Evolutionary conservation across 2,329 filamentous ascomycete species (phyloP), one percentile per base, ranked within the genome.

Genomic region (Colletotrichum incanum): DNA sequence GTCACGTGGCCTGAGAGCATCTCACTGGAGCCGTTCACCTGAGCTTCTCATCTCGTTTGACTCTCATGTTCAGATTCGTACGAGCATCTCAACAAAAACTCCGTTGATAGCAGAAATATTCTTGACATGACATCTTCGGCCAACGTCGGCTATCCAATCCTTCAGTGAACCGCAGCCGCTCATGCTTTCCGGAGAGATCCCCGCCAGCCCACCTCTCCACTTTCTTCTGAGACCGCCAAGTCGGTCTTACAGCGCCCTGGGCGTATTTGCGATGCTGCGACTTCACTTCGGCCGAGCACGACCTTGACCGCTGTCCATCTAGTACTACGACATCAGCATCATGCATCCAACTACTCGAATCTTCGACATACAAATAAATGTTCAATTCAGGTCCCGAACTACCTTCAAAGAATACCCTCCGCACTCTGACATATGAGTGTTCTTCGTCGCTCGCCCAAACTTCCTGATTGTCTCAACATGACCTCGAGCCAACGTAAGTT

Each of bases 171-270:
- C 16, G 18, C 37, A 34, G 14, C 63, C 47, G 63, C 63, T 31
- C 39, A 26, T 54, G 41, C 49, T 26, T 34, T 18, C 67, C 23
- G 54, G n/a, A 66, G 20, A 31, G 16, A 45, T 60, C 61, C 62
- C 67, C 39, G 67, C 62, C 67, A 66, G 52, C 28, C 67, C 54
- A 31, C 49, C 47, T 67, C 64, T 39, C 62, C 64, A 58, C 68
- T 67, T 28, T 56, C 50, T 3, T 66, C 52, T 66, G 62, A 50
- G 56, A 67, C 56, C 47, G 49, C 68, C 49, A 67, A 67, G 64
- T 71, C 68, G 56, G 56, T 20, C 56, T 56, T 43, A 58, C 45
- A 49, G 26, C 16, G 23, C 50, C 50, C 34, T n/a, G 18, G 39
- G 49, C 49, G 56, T 67, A 56, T 47, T n/a, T 62, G 67, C 63